These are phyloP conservation scores for Cadophora sp. DNA, from an alignment of 2,329 filamentous ascomycete genomes.

Conservation along the genomic window DNA sequence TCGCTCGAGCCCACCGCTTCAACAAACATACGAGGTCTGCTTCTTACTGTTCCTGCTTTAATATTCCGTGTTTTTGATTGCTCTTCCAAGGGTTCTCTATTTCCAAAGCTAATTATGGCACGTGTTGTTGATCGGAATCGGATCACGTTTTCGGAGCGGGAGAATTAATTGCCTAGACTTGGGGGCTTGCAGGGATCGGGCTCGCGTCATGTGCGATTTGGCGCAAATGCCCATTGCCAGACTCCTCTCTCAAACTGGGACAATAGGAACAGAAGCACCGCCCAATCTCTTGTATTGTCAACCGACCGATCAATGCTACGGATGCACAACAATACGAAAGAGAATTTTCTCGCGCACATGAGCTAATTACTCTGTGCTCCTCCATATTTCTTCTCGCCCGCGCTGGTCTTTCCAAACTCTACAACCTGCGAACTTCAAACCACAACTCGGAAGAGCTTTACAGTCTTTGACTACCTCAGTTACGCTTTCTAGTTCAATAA, in stretches of 20 bases:
- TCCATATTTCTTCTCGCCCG: background rate
- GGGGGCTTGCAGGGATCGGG: slow-evolving; percentile 1
- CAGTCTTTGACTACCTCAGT: background rate
- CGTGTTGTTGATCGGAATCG: background rate
- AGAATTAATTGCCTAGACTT: slow-evolving; percentile 1
- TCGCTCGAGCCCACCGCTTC: background rate
- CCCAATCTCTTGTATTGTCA: slow-evolving; percentile 10
- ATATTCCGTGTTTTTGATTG: no score
- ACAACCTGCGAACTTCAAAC: slow-evolving; percentile 3
- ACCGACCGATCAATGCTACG: slow-evolving; percentile 8
- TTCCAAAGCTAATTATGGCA: background rate
- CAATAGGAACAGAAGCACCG: slow-evolving; percentile 3
- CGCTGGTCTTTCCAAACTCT: background rate
- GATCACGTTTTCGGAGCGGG: slow-evolving; percentile 5
- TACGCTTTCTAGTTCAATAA: background rate
- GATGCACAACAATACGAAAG: slow-evolving; percentile 7
- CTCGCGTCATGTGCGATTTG: slow-evolving; percentile 19
- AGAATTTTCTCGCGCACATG: slow-evolving; percentile 2
- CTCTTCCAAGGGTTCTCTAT: no score
- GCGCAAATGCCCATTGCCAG: slow-evolving; percentile 11
- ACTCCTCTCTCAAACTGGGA: slow-evolving; percentile 6
- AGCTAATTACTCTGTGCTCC: background rate
- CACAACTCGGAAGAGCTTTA: slow-evolving; percentile 10
- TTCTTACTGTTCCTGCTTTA: no score
- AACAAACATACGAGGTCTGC: no score